Percentiles rank a stretch among this genome's conserved stretches.
phyloP scores from a whole-genome alignment of 306 rosid species.

The Vigna reflexopilosa region DNA sequence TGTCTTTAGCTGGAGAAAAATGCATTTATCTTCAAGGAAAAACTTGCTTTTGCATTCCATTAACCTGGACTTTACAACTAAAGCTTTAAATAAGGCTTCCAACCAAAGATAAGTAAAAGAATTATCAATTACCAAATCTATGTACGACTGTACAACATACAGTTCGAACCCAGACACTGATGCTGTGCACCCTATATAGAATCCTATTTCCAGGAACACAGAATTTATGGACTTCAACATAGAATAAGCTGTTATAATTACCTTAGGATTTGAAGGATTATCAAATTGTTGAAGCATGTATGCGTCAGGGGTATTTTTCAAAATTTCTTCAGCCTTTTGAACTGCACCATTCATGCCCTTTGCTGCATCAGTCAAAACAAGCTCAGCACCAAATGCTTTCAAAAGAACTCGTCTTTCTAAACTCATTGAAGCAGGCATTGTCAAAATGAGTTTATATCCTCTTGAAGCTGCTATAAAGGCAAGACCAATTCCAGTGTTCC shows the following conservation, averaged over 20 bases:
- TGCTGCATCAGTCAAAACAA: conserved; percentile 84
- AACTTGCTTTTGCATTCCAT: conserved; percentile 9
- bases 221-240: conserved; percentile 25
- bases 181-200: conserved; percentile 17
- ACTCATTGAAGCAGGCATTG: conserved; percentile 99
- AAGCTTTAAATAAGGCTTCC: conserved; percentile 29
- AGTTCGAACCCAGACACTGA: conserved; percentile 11
- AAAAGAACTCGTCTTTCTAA: conserved; percentile 94
- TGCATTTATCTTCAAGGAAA: conserved; percentile 17
- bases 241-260: conserved; percentile 44
- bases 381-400: conserved; percentile 98
- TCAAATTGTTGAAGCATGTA: conserved; percentile 99
- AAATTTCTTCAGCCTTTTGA: conserved; percentile 95
- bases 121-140: conserved; percentile 20
- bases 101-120: conserved; percentile 34
- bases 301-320: conserved; percentile 75
- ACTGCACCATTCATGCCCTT: conserved; percentile 99
- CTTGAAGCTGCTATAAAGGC: conserved; percentile 97
- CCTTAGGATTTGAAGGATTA: conserved; percentile 99
- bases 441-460: conserved; percentile 93
- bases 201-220: conserved; percentile 12
- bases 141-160: not conserved
- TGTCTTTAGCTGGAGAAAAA: conserved; percentile 11
- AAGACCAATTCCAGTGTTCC: conserved; percentile 99
- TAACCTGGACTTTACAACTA: conserved; percentile 28